Percentiles rank a stretch among this genome's conserved stretches.
Conservation (phyloP, 2,329 filamentous ascomycete genomes). For the Pseudocercospora cruenta region DNA sequence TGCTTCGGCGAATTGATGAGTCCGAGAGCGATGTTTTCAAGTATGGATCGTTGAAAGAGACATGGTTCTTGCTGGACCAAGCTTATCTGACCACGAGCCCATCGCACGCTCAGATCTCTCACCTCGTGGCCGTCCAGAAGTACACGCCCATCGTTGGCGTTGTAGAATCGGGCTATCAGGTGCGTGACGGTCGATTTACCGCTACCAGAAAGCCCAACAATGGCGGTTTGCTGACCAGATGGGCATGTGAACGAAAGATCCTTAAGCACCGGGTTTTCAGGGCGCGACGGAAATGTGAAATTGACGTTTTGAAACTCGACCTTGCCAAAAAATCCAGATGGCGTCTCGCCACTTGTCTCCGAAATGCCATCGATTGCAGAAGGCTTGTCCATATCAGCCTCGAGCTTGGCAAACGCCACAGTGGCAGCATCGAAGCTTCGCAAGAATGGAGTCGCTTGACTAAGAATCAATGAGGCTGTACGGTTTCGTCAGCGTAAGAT, state of each 20-base stretch:
- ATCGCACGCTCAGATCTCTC: conserved; percentile 36
- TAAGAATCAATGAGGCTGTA: conserved; percentile 48
- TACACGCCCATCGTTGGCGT: conserved; percentile 40
- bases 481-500: background rate
- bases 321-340: conserved; percentile 13
- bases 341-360: conserved; percentile 19
- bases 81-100: conserved; percentile 42
- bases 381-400: conserved; percentile 59
- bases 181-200: conserved; percentile 48
- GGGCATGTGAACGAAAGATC: conserved; percentile 43
- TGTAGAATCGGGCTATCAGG: conserved; percentile 43
- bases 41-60: conserved; percentile 55
- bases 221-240: conserved; percentile 43
- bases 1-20: conserved; percentile 48
- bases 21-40: conserved; percentile 59
- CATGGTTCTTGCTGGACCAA: conserved; percentile 57
- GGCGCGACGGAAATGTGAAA: conserved; percentile 48
- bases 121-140: conserved; percentile 46
- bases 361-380: conserved; percentile 45
- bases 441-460: conserved; percentile 52
- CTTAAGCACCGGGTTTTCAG: conserved; percentile 44
- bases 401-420: conserved; percentile 62
- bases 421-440: conserved; percentile 55
- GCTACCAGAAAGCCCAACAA: conserved; percentile 48
- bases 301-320: conserved; percentile 45